Evolutionary conservation across 495 filamentous ascomycete genomes (phyloP), one percentile per base, ranked within the genome.

Genomic region (Penicillium longicatenatum): DNA sequence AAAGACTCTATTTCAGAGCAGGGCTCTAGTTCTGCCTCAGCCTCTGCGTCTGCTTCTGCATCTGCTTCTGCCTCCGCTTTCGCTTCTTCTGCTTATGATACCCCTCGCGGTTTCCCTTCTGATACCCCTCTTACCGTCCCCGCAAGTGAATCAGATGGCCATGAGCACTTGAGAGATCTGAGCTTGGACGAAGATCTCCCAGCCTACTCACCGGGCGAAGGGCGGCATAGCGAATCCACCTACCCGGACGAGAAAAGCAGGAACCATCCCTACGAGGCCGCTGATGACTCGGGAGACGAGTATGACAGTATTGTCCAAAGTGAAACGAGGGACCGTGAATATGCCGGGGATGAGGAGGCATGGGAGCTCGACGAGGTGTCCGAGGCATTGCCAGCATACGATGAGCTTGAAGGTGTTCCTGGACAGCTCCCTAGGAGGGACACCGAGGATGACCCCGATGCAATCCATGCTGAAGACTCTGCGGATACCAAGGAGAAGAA

Each of bases 301-400:
- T 24, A 47, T 29, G 20, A 14, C 6, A 22, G 24, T 3, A 6
- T 17, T n/a, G 14, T 41, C 11, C 7, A 52, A 9, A 17, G 30
- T 2, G 24, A 49, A 8, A 10, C 17, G 1, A 24, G 14, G 4
- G 11, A 30, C 6, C 46, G 46, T 12, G 21, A 30, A 17, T 6
- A 10, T 2, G 24, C 3, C 4, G 46, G n/a, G 29, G 61, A 64
- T 48, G 61, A 64, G 39, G 57, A 50, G 0, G 57, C 53, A 5
- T 64, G 61, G 61, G 49, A 64, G 21, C 61, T 64, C 5, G 61
- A 64, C 44, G 61, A 64, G 6, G 57, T 64, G 54, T 50, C 57
- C n/a, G 57, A 60, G 30, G 43, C 37, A 17, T 17, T 39, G 39
- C 7, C 22, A 55, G 20, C 45, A 24, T 11, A 41, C 49, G 14